Conservation (phyloP, 257 asterid species). For the Marsdenia floribunda region DNA sequence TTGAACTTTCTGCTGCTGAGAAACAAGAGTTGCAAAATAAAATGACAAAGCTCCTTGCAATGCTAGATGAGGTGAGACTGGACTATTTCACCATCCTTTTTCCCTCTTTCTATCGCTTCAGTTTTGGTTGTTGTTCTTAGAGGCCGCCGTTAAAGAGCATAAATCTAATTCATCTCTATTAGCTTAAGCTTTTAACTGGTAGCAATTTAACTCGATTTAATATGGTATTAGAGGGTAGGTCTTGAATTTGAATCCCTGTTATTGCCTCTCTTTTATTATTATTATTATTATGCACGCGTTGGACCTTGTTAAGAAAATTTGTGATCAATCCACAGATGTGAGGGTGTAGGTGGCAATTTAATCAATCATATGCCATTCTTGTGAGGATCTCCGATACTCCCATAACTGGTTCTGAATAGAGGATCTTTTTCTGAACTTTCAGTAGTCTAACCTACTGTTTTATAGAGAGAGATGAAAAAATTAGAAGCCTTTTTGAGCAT, state of each 20-base stretch:
- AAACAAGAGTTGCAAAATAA: conserved; percentile 71
- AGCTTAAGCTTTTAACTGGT: too few species aligned
- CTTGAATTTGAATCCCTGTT: too few species aligned
- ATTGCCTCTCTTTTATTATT: too few species aligned
- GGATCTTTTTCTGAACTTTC: not conserved
- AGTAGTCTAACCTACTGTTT: not conserved
- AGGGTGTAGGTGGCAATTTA: not conserved
- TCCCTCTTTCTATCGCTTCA: not conserved
- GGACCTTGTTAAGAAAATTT: too few species aligned
- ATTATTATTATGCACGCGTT: too few species aligned
- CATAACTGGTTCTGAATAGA: not conserved
- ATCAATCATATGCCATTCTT: not conserved
- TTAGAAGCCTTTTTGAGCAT: not conserved
- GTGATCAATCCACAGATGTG: too few species aligned
- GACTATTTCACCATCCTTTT: not conserved
- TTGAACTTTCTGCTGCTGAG: conserved; percentile 60
- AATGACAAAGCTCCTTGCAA: conserved; percentile 61
- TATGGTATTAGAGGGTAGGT: too few species aligned
- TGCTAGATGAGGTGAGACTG: conserved; percentile 76
- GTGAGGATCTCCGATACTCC: too few species aligned
- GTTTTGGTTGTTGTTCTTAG: not conserved
- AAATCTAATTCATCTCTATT: too few species aligned
- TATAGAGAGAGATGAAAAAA: not conserved
- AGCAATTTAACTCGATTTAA: too few species aligned
- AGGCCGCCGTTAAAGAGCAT: too few species aligned